phyloP scores from a whole-genome alignment of 2,329 filamentous ascomycete species.

The Aspergillus piperis region DNA sequence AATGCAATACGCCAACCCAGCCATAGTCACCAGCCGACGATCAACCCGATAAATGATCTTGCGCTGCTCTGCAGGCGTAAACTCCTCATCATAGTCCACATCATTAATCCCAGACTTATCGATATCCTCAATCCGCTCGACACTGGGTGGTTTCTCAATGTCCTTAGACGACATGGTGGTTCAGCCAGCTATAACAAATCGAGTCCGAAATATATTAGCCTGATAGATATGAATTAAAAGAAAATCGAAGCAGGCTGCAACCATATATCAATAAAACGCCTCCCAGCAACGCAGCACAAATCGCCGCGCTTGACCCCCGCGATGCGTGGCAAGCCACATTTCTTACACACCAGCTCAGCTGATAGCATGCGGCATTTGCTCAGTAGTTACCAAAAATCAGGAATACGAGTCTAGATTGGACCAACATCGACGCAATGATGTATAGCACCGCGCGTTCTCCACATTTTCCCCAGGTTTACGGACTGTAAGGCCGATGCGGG shows the following conservation, averaged over 20 bases:
- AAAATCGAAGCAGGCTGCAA: neutral
- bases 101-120: slow-evolving; percentile 12
- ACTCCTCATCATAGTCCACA: slow-evolving; percentile 36
- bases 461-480: neutral
- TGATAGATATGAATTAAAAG: neutral
- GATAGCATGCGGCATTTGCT: neutral
- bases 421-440: neutral
- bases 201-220: no score
- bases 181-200: neutral
- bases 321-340: neutral
- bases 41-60: slow-evolving; percentile 72
- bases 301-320: neutral
- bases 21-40: slow-evolving; percentile 61
- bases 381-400: neutral
- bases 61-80: slow-evolving; percentile 64
- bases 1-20: slow-evolving; percentile 70
- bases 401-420: neutral
- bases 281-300: neutral
- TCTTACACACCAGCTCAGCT: neutral
- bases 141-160: slow-evolving; percentile 14
- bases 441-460: neutral
- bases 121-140: slow-evolving; percentile 23
- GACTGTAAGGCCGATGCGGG: neutral
- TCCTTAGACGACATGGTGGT: neutral
- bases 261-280: neutral